Conservation (phyloP, 208 protist species). For the Wallacemonas sp. region DNA sequence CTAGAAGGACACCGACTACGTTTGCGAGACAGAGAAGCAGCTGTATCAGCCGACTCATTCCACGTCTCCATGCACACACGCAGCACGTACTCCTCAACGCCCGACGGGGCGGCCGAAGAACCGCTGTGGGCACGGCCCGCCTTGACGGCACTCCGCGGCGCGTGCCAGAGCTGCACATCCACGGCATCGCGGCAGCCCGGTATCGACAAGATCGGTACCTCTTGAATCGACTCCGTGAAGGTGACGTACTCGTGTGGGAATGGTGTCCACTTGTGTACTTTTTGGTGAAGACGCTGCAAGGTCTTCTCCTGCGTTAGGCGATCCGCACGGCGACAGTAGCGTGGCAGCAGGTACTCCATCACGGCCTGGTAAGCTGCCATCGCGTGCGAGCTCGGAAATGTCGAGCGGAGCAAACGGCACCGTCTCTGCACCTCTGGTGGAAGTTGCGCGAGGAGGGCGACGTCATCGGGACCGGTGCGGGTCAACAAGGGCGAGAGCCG, state of each 20-base stretch:
- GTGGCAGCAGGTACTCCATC: slow-evolving; percentile 49
- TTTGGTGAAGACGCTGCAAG: slow-evolving; percentile 37
- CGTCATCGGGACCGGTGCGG: background rate
- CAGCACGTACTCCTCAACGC: slow-evolving; percentile 57
- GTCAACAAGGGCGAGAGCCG: background rate
- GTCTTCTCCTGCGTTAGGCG: slow-evolving; percentile 57
- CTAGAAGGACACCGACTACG: background rate
- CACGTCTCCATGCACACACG: slow-evolving; percentile 27
- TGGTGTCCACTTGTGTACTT: slow-evolving; percentile 62
- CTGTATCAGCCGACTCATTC: slow-evolving; percentile 7
- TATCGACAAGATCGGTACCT: slow-evolving; percentile 13
- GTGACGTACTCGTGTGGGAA: slow-evolving; percentile 25
- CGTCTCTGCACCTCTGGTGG: slow-evolving; percentile 58
- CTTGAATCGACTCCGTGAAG: slow-evolving; percentile 23
- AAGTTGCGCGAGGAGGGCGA: slow-evolving; percentile 22
- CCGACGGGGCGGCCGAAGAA: slow-evolving; percentile 17
- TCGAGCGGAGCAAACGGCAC: slow-evolving; percentile 49
- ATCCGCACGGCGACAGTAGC: slow-evolving; percentile 65
- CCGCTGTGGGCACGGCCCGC: slow-evolving; percentile 7
- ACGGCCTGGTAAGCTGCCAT: slow-evolving; percentile 57
- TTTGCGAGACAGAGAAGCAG: no score
- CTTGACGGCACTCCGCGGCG: background rate
- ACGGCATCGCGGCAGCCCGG: slow-evolving; percentile 11
- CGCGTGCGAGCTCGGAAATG: slow-evolving; percentile 40
- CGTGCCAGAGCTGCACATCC: slow-evolving; percentile 44